Base-by-base conservation (phyloP, 257 asterid species). In the Fraxinus pennsylvanica region DNA sequence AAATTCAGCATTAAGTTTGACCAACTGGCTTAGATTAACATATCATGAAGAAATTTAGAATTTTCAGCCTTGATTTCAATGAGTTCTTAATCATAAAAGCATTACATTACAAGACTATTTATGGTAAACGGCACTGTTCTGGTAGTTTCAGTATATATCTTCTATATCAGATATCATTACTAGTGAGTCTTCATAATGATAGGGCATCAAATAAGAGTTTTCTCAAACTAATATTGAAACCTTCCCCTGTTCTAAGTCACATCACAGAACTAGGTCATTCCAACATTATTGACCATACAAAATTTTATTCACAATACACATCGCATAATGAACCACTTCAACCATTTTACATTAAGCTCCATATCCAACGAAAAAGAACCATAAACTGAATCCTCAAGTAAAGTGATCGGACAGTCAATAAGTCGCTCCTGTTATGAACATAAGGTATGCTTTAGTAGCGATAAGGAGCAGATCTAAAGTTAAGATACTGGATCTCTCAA, bases 151-250 rank as follows among this genome's bases (percentile, higher is more conserved):
- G 4, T 75, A 69, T 29, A 15, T 25, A 54, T 21, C 75, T 19
- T 13, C 22, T 36, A 57, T 43, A 41, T 69, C 19, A 14, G 65
- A 68, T 35, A 72, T 36, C 73, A 77, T 74, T 33, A 68, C 74
- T 63, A 71, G 71, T 47, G 78, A 66, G 43, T 22, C 22, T 36
- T 15, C 39, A 21, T 52, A 77, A 29, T 45, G 27, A 30, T 67
- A 15, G 74, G 10, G 71, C 68, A 74, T 71, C 70, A 68, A 68
- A 25, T 29, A 50, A 54, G 52, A 10, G 78, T 50, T 43, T 17
- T 63, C 76, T 22, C 59, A 76, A 63, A 78, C 71, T 65, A 25
- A 25, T 25, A 63, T 68, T 69, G 19, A 43, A 43, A 36, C 79
- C 79, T 67, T 79, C 70, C 75, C 39, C 33, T 13, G 36, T n/a